Conservation (phyloP, 768 basidiomycete species). For the Pleurotus platypus region DNA sequence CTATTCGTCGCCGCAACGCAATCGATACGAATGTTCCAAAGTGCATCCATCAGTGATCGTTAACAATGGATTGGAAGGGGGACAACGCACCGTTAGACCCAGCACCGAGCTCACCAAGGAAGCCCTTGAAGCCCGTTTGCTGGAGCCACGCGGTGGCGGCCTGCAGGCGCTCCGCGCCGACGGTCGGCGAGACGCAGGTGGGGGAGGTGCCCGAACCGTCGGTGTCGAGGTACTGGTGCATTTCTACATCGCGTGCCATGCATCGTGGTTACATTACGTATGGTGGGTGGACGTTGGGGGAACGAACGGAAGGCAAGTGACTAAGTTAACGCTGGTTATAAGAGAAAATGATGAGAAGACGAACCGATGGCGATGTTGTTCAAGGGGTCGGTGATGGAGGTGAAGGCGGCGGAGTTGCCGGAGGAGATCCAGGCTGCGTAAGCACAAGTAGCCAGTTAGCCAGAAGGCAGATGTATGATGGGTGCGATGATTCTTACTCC, state of each 20-base stretch:
- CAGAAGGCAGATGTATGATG: too few relatives aligned
- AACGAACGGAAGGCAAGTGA: too few relatives aligned
- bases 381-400: constrained; percentile 50
- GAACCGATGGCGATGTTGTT: constrained; percentile 58
- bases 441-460: neutral
- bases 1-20: constrained; percentile 9
- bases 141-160: constrained; percentile 58
- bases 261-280: too few relatives aligned
- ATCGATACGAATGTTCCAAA: too few relatives aligned
- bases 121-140: constrained; percentile 55
- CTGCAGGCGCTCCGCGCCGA: constrained; percentile 53
- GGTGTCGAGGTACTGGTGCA: constrained; percentile 70
- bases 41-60: too few relatives aligned
- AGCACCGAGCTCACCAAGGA: constrained; percentile 61
- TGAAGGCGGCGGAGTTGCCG: constrained; percentile 51
- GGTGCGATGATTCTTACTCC: constrained; percentile 29
- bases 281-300: too few relatives aligned
- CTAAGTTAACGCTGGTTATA: too few relatives aligned
- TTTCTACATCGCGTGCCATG: constrained; percentile 30
- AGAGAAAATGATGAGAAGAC: constrained; percentile 7
- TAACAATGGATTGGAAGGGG: too few relatives aligned
- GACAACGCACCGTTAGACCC: constrained; percentile 30
- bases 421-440: constrained; percentile 45
- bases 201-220: constrained; percentile 57
- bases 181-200: constrained; percentile 54